These are phyloP conservation scores for Fusarium nanum DNA, from an alignment of 2,329 filamentous ascomycete genomes.

Conservation along the genomic window DNA sequence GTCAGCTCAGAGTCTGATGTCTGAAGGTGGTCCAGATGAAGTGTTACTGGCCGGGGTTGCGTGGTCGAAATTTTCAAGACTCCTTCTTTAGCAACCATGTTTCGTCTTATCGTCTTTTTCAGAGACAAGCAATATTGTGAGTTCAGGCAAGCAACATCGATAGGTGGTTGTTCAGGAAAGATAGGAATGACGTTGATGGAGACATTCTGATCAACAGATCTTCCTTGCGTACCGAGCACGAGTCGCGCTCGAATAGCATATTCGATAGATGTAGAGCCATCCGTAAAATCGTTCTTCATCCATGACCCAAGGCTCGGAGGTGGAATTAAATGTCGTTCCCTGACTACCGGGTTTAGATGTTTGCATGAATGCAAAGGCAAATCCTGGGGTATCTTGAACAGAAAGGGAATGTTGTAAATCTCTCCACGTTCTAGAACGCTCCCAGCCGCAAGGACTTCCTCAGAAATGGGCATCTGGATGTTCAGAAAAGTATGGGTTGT, in stretches of 20 bases:
- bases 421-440: not conserved
- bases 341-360: not conserved
- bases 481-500: not conserved
- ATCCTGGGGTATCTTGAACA: not conserved
- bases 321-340: not conserved
- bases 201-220: not conserved
- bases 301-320: conserved; percentile 3
- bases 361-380: not conserved
- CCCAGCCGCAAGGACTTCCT: not conserved
- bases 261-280: not conserved
- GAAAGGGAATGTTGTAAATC: not conserved
- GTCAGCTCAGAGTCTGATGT: not conserved
- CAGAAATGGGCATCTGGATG: not conserved
- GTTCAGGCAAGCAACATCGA: not conserved
- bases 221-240: not conserved
- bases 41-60: not conserved
- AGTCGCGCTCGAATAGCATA: not conserved
- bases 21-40: not conserved
- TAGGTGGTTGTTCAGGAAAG: not conserved
- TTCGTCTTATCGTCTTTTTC: not conserved
- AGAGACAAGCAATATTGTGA: not conserved
- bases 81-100: not conserved
- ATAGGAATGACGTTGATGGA: not conserved
- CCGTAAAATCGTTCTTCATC: not conserved
- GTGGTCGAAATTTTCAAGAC: not conserved